phyloP scores from a whole-genome alignment of 176 grass and related monocot species.

The Oryza meyeriana region DNA sequence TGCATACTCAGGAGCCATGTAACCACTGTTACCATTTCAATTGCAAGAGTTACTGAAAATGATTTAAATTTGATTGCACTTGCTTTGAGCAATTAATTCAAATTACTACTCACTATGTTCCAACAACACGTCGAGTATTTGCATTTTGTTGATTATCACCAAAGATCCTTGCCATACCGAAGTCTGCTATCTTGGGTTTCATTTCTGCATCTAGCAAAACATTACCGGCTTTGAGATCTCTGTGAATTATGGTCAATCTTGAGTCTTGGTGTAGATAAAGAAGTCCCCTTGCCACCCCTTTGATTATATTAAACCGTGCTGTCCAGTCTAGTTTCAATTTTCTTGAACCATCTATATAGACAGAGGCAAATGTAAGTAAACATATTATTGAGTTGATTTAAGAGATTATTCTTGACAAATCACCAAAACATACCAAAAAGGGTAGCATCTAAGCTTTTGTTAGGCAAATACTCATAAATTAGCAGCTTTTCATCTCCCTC shows the following conservation, averaged over 20 bases:
- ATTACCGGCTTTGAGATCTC: conserved; percentile 46
- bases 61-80: not conserved
- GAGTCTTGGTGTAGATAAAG: conserved; percentile 61
- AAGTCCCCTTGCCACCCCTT: conserved; percentile 44
- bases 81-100: not conserved
- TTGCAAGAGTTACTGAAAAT: not conserved
- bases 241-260: conserved; percentile 47
- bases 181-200: conserved; percentile 54
- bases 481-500: conserved; percentile 43
- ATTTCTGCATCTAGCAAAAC: conserved; percentile 45
- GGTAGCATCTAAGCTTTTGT: conserved; percentile 27
- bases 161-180: conserved; percentile 61
- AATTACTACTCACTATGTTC: conserved; percentile 61
- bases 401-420: too few relatives aligned
- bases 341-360: conserved; percentile 19
- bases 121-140: conserved; percentile 40
- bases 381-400: not conserved
- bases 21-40: conserved; percentile 22
- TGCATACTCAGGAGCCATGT: conserved; percentile 66
- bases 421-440: conserved; percentile 41
- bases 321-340: conserved; percentile 33
- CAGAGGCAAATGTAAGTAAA: not conserved
- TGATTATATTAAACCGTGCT: conserved; percentile 40
- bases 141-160: conserved; percentile 33
- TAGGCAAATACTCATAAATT: conserved; percentile 41